Percentiles rank a stretch among this genome's conserved stretches.
Conservation (phyloP, 768 basidiomycete genomes). For the Dentipellis sp. region DNA sequence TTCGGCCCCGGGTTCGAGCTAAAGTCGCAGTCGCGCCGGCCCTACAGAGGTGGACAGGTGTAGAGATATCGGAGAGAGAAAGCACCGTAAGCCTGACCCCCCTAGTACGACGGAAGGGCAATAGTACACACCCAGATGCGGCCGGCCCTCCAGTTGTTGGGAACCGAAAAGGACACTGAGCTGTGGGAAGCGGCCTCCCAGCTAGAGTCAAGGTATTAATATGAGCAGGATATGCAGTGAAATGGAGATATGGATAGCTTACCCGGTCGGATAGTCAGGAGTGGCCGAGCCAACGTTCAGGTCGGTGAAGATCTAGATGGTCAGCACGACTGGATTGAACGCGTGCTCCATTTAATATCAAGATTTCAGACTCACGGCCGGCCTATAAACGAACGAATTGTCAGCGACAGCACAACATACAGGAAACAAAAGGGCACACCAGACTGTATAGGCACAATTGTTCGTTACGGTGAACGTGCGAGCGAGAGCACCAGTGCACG, state of each 20-base stretch:
- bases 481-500: not conserved
- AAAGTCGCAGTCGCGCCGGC: conserved; percentile 18
- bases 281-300: conserved; percentile 1
- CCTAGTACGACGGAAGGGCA: not conserved
- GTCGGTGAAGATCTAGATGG: conserved; percentile 10
- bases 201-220: not conserved
- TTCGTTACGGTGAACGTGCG: not conserved
- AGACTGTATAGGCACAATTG: not conserved
- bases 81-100: not conserved
- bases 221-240: not conserved
- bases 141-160: conserved; percentile 18
- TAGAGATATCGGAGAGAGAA: no score
- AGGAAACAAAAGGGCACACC: not conserved
- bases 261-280: conserved; percentile 9
- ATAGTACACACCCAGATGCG: conserved; percentile 16
- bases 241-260: not conserved
- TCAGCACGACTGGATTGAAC: not conserved
- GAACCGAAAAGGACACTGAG: conserved; percentile 12
- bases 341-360: not conserved
- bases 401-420: not conserved
- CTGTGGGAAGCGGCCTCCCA: conserved; percentile 14
- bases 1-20: conserved; percentile 10
- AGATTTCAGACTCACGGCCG: not conserved
- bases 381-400: not conserved
- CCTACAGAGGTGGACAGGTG: conserved; percentile 2